Evolutionary conservation across 2,329 filamentous ascomycete species (phyloP), one percentile per base, ranked within the genome.

Genomic region (Lasiodiplodia theobromae): DNA sequence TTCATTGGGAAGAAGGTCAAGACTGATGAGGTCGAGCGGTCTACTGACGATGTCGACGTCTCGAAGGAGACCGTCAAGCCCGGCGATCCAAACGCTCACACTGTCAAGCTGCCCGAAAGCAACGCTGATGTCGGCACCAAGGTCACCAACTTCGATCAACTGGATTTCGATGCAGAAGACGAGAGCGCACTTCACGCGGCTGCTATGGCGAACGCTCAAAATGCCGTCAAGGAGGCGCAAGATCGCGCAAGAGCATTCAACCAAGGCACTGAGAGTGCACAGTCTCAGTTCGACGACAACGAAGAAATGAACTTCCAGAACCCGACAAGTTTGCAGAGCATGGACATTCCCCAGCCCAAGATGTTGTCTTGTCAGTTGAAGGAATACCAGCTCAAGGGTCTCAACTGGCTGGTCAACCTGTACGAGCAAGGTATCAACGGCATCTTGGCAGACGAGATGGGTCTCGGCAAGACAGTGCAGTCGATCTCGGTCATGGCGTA

Each of bases 231-330:
- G 73, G 92, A 97, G 79, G 96, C 96, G 0, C 93, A 97, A 79
- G 90, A 94, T 78, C 94, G 96, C 79, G 96, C 96, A 0, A 90
- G 94, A 64, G 92, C 92, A 11, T 99, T 99, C 86, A 97, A 98
- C 82, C 90, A 93, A 66, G 72, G 73, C 70, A 85, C 86, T 11
- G 84, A 89, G 54, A 84, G 85, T 65, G 65, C 66, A 6, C 88
- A 89, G 76, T 88, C 88, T 69, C 89, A 92, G 79, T 92, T 96
- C 72, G 94, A 97, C 71, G 93, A 97, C 73, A 93, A 97, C 69
- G 94, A 97, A 75, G 96, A 99, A 82, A 93, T 99, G 92, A 99
- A 99, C 83, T 99, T 99, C 85, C 96, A 99, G 82, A 98, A 99
- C 78, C 96, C 96, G 0, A 96, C 94, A 4, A 96, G 95, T 76